phyloP scores from a whole-genome alignment of 768 basidiomycete species.

The Hericium alpestre region DNA sequence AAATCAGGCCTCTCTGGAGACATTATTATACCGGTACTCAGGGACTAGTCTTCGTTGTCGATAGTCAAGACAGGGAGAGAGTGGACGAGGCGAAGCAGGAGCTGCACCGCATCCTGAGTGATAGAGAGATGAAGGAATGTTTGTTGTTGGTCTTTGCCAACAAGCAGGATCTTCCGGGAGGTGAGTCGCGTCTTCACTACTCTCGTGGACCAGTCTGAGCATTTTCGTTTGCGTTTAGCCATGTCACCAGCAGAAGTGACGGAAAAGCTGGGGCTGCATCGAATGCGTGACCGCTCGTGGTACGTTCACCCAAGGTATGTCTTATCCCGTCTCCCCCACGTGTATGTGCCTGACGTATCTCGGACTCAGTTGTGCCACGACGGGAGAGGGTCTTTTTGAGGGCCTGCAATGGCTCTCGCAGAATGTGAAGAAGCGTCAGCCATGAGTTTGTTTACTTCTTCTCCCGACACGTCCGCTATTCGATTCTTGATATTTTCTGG shows the following conservation, averaged over 20 bases:
- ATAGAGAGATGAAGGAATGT: slow-evolving; percentile 98
- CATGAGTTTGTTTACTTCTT: slow-evolving; percentile 29
- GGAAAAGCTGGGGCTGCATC: slow-evolving; percentile 88
- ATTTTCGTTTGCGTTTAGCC: slow-evolving; percentile 33
- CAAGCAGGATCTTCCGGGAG: slow-evolving; percentile 96
- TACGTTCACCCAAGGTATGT: slow-evolving; percentile 95
- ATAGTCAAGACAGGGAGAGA: slow-evolving; percentile 89
- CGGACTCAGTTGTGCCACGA: slow-evolving; percentile 76
- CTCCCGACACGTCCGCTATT: background rate
- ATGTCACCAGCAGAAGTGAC: slow-evolving; percentile 99
- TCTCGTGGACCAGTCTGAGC: background rate
- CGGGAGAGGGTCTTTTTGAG: slow-evolving; percentile 94
- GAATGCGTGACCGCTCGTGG: slow-evolving; percentile 97
- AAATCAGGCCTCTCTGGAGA: slow-evolving; percentile 96
- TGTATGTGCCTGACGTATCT: background rate
- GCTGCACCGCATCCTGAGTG: slow-evolving; percentile 88
- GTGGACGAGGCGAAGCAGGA: slow-evolving; percentile 96
- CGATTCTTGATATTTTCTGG: background rate
- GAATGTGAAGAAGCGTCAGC: slow-evolving; percentile 90
- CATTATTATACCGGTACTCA: slow-evolving; percentile 99
- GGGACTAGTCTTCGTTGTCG: slow-evolving; percentile 95
- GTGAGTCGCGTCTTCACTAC: slow-evolving; percentile 32
- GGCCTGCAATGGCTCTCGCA: slow-evolving; percentile 96
- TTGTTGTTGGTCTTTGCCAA: slow-evolving; percentile 96
- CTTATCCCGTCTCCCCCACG: background rate